Evolutionary conservation across 257 asterid species (phyloP).

Genomic region (Sherardia arvensis): DNA sequence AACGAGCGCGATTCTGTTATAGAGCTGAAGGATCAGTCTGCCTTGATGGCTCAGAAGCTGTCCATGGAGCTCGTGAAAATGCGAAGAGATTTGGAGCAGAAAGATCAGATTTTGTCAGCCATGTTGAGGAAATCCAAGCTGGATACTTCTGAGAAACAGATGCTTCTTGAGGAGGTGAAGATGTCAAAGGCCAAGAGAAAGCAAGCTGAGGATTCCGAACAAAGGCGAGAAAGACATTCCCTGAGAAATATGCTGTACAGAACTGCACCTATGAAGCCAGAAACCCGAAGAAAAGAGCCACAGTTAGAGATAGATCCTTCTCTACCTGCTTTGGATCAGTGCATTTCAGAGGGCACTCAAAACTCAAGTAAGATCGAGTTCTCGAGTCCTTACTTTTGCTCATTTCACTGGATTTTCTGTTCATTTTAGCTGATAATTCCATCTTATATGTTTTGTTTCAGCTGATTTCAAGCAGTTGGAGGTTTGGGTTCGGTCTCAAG

Average conservation of each 20-base stretch:
- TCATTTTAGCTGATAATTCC: background rate
- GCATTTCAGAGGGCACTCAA: conserved; percentile 29
- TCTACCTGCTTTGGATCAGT: conserved; percentile 28
- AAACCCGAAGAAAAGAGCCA: conserved; percentile 33
- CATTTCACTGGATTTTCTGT: background rate
- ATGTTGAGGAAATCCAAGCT: conserved; percentile 73
- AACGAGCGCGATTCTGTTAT: conserved; percentile 50
- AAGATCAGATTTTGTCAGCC: conserved; percentile 80
- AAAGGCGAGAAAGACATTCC: conserved; percentile 48
- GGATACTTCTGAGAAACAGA: conserved; percentile 61
- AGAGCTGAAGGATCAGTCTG: conserved; percentile 64
- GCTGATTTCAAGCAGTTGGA: conserved; percentile 40
- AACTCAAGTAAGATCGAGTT: conserved; percentile 40
- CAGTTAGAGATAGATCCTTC: conserved; percentile 14
- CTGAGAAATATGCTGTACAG: conserved; percentile 54
- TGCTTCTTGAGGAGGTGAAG: conserved; percentile 62
- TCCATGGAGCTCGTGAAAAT: conserved; percentile 61
- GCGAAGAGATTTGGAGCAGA: conserved; percentile 64
- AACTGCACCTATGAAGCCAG: conserved; percentile 33
- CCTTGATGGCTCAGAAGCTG: conserved; percentile 49
- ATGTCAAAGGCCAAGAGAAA: conserved; percentile 47
- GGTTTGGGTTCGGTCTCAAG: conserved; percentile 45
- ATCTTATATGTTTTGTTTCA: conserved; percentile 5
- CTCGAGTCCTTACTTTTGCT: background rate
- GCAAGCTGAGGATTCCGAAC: conserved; percentile 44